Percentiles rank a stretch among this genome's conserved stretches.
Conservation (phyloP, 306 rosid species). For the Malus orientalis region DNA sequence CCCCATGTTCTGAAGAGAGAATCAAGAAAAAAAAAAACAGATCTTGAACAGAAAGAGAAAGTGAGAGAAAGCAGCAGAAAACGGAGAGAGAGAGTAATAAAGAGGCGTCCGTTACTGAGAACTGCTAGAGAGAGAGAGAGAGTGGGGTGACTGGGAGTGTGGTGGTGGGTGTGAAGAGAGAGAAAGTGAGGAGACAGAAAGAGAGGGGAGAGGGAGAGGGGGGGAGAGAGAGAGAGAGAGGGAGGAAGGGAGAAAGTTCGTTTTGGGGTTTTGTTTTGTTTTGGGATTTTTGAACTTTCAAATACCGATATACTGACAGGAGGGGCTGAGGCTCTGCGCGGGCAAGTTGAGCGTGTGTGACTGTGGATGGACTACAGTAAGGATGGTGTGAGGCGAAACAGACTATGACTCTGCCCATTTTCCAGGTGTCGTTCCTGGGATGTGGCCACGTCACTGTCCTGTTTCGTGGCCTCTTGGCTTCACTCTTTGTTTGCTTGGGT, state of each 20-base stretch:
- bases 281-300: constrained; percentile 55
- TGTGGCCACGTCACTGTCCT: background rate
- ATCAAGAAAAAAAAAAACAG: background rate
- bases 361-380: background rate
- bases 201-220: constrained; percentile 1
- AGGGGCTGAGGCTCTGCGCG: constrained; percentile 23
- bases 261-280: background rate
- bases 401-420: background rate
- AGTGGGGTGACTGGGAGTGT: background rate
- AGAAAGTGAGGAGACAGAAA: background rate
- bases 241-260: background rate
- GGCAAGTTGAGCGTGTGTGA: constrained; percentile 13
- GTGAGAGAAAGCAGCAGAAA: background rate
- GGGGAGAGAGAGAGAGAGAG: background rate
- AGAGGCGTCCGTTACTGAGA: background rate
- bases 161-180: background rate
- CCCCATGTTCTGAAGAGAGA: background rate
- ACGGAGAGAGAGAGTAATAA: background rate
- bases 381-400: background rate
- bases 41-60: background rate
- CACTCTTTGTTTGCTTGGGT: background rate
- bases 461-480: background rate
- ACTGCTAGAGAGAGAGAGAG: constrained; percentile 4
- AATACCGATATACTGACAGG: constrained; percentile 23
- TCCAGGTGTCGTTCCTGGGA: background rate